Evolutionary conservation across 106 monocot genomes (phyloP).

Genomic region (Amphibolis antarctica): DNA sequence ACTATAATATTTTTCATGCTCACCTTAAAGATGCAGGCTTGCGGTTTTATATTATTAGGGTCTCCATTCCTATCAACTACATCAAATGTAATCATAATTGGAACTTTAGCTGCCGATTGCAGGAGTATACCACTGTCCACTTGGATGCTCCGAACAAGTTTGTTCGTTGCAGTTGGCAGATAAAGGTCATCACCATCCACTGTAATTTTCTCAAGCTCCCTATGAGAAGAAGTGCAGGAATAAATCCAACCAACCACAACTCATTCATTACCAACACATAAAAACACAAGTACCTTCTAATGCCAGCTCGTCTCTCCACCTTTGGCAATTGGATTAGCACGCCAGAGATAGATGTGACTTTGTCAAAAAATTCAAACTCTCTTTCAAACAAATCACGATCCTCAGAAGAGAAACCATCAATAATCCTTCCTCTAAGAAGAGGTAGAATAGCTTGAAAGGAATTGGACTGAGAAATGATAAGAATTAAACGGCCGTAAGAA

Average conservation of each 20-base stretch:
- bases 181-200: conserved; percentile 82
- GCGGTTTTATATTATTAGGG: conserved; percentile 68
- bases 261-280: not conserved
- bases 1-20: no score
- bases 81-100: conserved; percentile 97
- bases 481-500: not conserved
- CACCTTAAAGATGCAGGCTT: conserved; percentile 97
- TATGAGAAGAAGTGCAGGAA: conserved; percentile 11
- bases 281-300: conserved; percentile 43
- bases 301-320: conserved; percentile 88
- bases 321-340: conserved; percentile 86
- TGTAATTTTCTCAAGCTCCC: conserved; percentile 81
- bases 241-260: not conserved
- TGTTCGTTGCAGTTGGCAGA: conserved; percentile 87
- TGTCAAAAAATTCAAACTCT: conserved; percentile 92
- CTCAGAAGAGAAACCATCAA: conserved; percentile 73
- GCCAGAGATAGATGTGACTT: conserved; percentile 98
- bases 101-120: conserved; percentile 98
- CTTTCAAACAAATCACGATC: conserved; percentile 85
- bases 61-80: conserved; percentile 82
- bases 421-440: conserved; percentile 54
- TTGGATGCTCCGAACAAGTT: conserved; percentile 79
- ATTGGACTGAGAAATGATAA: conserved; percentile 25
- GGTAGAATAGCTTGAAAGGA: conserved; percentile 71
- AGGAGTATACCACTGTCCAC: conserved; percentile 97